A percentile compares a stretch with the other conserved stretches of the same genome.
Conservation (phyloP, 176 grass and related monocot species). For the Otatea glauca region DNA sequence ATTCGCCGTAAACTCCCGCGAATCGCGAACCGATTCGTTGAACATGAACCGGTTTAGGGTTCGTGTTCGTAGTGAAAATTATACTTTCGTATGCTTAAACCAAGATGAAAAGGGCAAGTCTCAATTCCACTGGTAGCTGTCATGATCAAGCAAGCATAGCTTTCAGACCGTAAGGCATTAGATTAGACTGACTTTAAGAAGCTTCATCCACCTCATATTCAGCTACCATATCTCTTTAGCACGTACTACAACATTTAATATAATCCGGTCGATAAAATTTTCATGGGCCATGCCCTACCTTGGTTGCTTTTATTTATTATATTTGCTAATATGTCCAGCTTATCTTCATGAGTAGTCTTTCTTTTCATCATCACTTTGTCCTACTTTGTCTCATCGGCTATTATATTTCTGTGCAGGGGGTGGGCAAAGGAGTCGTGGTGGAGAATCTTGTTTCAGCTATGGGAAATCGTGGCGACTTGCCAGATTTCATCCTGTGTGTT, state of each 20-base stretch:
- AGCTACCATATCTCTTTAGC: constrained; percentile 50
- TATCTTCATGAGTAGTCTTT: not conserved
- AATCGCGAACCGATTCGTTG: no score
- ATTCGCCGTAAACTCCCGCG: no score
- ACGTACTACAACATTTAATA: constrained; percentile 10
- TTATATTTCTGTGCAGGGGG: constrained; percentile 46
- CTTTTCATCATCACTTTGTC: constrained; percentile 3
- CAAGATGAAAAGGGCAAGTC: constrained; percentile 23
- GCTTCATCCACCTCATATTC: constrained; percentile 44
- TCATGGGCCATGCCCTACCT: constrained; percentile 13
- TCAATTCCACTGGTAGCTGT: constrained; percentile 37
- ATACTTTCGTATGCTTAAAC: constrained; percentile 16
- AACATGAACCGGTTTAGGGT: no score
- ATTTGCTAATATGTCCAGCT: not conserved
- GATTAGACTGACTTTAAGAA: constrained; percentile 55
- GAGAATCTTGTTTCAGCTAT: constrained; percentile 45
- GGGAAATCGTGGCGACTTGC: constrained; percentile 37
- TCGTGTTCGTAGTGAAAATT: no score
- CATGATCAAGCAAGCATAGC: constrained; percentile 45
- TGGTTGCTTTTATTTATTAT: constrained; percentile 2
- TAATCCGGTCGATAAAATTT: constrained; percentile 6
- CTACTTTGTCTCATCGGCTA: not conserved
- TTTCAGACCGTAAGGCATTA: constrained; percentile 52
- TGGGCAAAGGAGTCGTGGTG: constrained; percentile 59
- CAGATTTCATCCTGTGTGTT: constrained; percentile 66